phyloP scores from a whole-genome alignment of 768 basidiomycete genomes.

The Mycena maculata region DNA sequence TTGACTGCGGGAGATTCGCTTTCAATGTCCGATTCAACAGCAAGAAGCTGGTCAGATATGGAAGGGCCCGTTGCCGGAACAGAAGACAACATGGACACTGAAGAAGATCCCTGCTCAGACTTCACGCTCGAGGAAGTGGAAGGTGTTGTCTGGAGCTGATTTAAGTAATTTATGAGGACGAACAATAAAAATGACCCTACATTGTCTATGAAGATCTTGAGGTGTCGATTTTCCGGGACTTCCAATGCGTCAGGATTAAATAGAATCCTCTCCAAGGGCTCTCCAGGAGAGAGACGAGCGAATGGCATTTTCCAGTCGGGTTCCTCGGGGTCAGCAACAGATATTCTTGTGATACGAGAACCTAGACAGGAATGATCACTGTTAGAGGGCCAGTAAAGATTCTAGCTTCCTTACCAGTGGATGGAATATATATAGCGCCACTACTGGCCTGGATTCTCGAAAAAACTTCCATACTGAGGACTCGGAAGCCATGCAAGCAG shows the following conservation, averaged over 20 bases:
- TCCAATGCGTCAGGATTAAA: conserved; percentile 6
- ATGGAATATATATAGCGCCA: not conserved
- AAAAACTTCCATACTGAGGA: not conserved
- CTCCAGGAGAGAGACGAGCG: not conserved
- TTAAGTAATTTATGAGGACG: no score
- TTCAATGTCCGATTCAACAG: no score
- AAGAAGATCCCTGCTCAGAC: not conserved
- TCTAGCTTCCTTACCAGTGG: not conserved
- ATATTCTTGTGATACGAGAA: not conserved
- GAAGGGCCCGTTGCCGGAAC: not conserved
- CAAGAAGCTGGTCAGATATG: not conserved
- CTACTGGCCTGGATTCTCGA: not conserved
- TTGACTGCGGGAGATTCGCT: not conserved
- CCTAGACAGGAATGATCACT: not conserved
- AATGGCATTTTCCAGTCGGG: not conserved
- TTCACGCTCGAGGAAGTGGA: not conserved
- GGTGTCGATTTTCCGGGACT: not conserved
- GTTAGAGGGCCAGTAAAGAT: not conserved
- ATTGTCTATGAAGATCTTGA: not conserved
- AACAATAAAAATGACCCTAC: no score
- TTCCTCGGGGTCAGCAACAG: conserved; percentile 2
- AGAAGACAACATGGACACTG: not conserved
- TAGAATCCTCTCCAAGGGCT: not conserved
- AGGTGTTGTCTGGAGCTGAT: not conserved
- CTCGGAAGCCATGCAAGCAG: not conserved